Percentiles rank a stretch among this genome's conserved stretches.
phyloP scores from a whole-genome alignment of 352 stramenopile genomes.

The Peronospora tabacina region DNA sequence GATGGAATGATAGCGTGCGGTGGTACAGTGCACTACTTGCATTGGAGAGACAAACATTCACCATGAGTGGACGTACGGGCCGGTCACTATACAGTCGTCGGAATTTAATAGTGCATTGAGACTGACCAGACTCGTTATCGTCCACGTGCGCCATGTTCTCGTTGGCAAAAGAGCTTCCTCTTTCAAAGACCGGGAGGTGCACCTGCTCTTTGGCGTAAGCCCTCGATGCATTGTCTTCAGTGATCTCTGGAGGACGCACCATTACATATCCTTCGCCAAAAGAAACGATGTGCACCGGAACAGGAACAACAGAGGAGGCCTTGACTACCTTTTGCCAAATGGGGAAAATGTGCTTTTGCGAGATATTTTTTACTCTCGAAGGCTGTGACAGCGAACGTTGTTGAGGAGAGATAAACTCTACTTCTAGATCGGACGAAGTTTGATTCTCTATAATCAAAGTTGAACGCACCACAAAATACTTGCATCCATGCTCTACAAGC shows the following conservation, averaged over 20 bases:
- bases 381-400: constrained; percentile 32
- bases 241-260: constrained; percentile 60
- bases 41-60: constrained; percentile 54
- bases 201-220: constrained; percentile 73
- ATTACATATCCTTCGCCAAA: constrained; percentile 65
- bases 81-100: constrained; percentile 66
- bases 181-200: constrained; percentile 61
- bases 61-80: constrained; percentile 74
- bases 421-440: constrained; percentile 70
- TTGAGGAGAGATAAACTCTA: constrained; percentile 71
- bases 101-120: constrained; percentile 64
- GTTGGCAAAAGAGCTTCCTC: constrained; percentile 25
- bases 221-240: constrained; percentile 34
- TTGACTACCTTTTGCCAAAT: constrained; percentile 66
- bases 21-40: constrained; percentile 55
- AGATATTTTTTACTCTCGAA: constrained; percentile 23
- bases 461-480: constrained; percentile 81
- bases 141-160: constrained; percentile 24
- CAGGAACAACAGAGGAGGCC: constrained; percentile 48
- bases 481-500: constrained; percentile 76
- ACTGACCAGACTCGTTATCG: constrained; percentile 28
- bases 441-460: constrained; percentile 79
- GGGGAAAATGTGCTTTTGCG: constrained; percentile 36
- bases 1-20: constrained; percentile 66
- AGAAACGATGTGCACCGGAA: constrained; percentile 69